Base-by-base conservation (phyloP, 768 basidiomycete species). In the Boletus tylopilopsis region DNA sequence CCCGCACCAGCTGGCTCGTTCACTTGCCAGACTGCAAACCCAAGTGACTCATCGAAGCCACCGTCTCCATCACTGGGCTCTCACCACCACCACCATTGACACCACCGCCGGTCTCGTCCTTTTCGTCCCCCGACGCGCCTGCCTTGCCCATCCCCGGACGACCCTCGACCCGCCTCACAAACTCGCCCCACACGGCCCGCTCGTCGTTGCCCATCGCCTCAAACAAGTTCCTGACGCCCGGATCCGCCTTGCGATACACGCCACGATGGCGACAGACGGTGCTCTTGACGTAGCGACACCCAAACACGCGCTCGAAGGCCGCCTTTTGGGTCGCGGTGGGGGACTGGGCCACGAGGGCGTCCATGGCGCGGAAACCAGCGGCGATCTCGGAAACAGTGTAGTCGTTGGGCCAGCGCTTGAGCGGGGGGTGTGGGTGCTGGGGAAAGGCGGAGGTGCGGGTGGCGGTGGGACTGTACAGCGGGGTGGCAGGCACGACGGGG, bases 331-430 rank as follows among this genome's bases (percentile, higher is more conserved):
- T 85, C 57, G 80, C 71, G 64, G 71, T 54, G 67, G 75, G 35
- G 49, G 60, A 61, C 43, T 67, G 59, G 0, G 59, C 54, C 9
- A 69, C 67, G 35, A 75, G 55, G n/a, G 47, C 18, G 45, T 75
- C 71, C 72, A 77, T 77, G 34, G 76, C 67, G 32, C 71, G 73
- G 63, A 87, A 85, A 2, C 85, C 85, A 2, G 65, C 61, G 1
- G 82, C 76, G 48, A 87, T 72, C 61, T 87, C 84, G 42, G 73
- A 75, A 19, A 87, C 85, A 9, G 80, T 81, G 62, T 84, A 85
- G 67, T 87, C 85, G 59, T 86, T 85, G 30, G 85, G 85, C 85
- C 85, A 87, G 13, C 83, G 79, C 60, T 85, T 86, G 24, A 84
- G 69, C 3, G 82, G 81, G 2, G 82, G 80, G 55, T 82, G 81